Evolutionary conservation across 768 basidiomycete genomes (phyloP).

Genomic region (Tremella yokohamensis): DNA sequence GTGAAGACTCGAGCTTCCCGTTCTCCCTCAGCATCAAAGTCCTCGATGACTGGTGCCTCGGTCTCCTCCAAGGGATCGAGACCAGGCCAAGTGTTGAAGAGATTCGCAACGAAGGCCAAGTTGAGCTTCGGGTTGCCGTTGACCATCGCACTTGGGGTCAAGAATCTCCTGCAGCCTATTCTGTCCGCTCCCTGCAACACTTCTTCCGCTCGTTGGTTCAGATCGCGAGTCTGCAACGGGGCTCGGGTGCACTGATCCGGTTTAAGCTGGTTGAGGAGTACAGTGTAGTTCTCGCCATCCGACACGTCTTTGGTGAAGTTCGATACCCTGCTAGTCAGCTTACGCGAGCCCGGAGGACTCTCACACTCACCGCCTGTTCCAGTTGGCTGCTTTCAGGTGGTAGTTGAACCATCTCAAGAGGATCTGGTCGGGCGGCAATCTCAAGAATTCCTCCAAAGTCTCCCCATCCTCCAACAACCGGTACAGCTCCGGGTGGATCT

Average conservation of each 20-base stretch:
- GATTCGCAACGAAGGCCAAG: constrained; percentile 88
- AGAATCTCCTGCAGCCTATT: constrained; percentile 93
- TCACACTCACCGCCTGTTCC: constrained; percentile 68
- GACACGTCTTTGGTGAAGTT: constrained; percentile 98
- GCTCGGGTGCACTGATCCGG: constrained; percentile 87
- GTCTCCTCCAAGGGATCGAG: constrained; percentile 90
- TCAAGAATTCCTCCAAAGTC: constrained; percentile 90
- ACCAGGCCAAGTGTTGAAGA: constrained; percentile 97
- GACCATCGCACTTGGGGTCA: constrained; percentile 84
- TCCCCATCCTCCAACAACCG: constrained; percentile 94
- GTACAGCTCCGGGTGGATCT: constrained; percentile 94
- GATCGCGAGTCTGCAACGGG: constrained; percentile 79
- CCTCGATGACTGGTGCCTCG: constrained; percentile 82
- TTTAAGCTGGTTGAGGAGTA: constrained; percentile 91
- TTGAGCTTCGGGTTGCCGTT: constrained; percentile 95
- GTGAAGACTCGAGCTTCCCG: constrained; percentile 97
- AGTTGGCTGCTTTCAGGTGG: constrained; percentile 91
- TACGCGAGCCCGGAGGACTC: neutral
- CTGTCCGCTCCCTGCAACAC: constrained; percentile 87
- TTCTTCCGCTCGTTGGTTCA: constrained; percentile 81
- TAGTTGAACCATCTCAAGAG: constrained; percentile 98
- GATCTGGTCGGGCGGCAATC: constrained; percentile 94
- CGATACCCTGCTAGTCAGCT: constrained; percentile 63
- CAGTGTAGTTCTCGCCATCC: constrained; percentile 96
- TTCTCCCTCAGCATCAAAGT: constrained; percentile 98